Percentiles rank a stretch among this genome's conserved stretches.
Evolutionary conservation across 2,329 filamentous ascomycete species (phyloP).

Genomic region (Ceratocystis smalleyi): DNA sequence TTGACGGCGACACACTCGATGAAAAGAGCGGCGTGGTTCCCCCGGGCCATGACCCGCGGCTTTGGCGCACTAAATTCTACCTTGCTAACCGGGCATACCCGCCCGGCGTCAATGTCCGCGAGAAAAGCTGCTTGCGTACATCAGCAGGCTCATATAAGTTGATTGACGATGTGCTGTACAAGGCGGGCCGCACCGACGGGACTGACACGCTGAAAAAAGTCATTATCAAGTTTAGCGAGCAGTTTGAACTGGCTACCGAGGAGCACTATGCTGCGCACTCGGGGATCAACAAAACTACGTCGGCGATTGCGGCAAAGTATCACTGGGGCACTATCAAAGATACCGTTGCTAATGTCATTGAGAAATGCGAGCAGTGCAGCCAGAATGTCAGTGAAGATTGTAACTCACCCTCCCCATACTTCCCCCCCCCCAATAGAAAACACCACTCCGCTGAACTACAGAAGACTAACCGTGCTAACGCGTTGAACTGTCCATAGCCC

Average conservation of each 20-base stretch:
- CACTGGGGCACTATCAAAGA: constrained; percentile 98
- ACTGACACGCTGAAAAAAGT: constrained; percentile 54
- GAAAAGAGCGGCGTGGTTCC: constrained; percentile 15
- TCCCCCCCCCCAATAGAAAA: too few species aligned
- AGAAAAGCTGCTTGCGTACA: constrained; percentile 86
- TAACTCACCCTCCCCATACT: constrained; percentile 10
- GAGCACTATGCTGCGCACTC: constrained; percentile 65
- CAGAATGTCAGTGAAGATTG: constrained; percentile 37
- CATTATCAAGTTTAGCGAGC: constrained; percentile 71
- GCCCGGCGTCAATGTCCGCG: constrained; percentile 78
- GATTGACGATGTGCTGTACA: constrained; percentile 69
- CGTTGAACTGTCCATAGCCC: background rate
- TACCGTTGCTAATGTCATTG: constrained; percentile 86
- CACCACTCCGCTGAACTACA: too few species aligned
- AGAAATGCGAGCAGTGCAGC: constrained; percentile 80
- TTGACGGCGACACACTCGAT: constrained; percentile 23
- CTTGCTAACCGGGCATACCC: constrained; percentile 90
- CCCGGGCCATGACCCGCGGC: constrained; percentile 56
- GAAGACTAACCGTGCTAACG: too few species aligned
- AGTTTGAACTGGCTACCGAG: constrained; percentile 74
- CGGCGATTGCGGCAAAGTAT: constrained; percentile 80
- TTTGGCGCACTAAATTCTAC: constrained; percentile 97
- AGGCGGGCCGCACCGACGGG: constrained; percentile 36
- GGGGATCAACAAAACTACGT: constrained; percentile 96
- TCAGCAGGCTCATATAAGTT: constrained; percentile 93